Conservation (phyloP, 164 flowering plant genomes). For the Houttuynia cordata region DNA sequence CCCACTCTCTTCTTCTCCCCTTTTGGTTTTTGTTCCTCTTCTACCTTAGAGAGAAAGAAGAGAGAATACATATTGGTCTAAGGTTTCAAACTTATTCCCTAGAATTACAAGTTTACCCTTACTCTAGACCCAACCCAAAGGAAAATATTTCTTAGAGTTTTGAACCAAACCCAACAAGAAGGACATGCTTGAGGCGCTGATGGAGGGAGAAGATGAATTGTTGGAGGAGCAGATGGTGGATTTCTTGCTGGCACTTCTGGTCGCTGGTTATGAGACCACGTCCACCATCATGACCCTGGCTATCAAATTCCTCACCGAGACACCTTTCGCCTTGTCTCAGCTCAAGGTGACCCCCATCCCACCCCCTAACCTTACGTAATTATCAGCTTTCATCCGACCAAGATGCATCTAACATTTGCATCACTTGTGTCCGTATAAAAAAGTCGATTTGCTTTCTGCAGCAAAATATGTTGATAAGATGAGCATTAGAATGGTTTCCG, state of each 20-base stretch:
- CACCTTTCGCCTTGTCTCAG: conserved; percentile 69
- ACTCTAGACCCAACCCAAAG: no score
- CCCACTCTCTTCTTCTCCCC: no score
- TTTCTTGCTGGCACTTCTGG: conserved; percentile 75
- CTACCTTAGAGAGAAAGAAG: no score
- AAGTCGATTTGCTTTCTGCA: no score
- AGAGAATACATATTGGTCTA: no score
- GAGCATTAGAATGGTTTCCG: no score
- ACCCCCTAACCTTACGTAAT: neutral
- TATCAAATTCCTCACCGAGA: conserved; percentile 81
- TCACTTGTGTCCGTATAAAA: neutral
- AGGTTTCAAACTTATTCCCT: no score
- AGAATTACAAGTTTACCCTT: no score
- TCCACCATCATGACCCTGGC: conserved; percentile 94
- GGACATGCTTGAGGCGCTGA: conserved; percentile 71
- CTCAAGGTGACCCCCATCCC: conserved; percentile 39
- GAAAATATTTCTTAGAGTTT: no score
- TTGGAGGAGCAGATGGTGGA: conserved; percentile 83
- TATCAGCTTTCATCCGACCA: neutral
- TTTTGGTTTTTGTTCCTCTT: no score
- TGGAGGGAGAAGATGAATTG: conserved; percentile 46
- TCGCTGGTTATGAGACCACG: conserved; percentile 93
- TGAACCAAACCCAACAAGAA: no score
- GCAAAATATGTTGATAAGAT: no score
- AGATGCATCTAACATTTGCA: neutral